These are phyloP conservation scores for Blastomyces emzantsi DNA, from an alignment of 2,329 filamentous ascomycete genomes.

Conservation along the genomic window DNA sequence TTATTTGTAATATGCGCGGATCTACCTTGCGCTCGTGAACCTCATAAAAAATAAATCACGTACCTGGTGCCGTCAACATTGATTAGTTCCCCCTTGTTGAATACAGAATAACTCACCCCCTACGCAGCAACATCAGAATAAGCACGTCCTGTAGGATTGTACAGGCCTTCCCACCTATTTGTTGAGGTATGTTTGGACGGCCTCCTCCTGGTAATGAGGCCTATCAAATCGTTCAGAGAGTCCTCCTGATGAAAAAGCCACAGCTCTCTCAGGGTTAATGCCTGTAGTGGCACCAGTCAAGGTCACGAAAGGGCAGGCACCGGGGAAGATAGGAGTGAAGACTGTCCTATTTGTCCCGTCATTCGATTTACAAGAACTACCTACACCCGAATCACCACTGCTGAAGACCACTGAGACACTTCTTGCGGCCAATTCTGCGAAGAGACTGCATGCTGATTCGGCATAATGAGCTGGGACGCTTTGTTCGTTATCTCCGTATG, in stretches of 20 bases:
- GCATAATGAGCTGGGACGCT: slow-evolving; percentile 52
- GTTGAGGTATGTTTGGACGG: slow-evolving; percentile 38
- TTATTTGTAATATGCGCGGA: not conserved
- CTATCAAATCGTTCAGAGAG: slow-evolving; percentile 44
- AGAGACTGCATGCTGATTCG: slow-evolving; percentile 51
- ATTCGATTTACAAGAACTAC: slow-evolving; percentile 46
- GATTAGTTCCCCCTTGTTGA: slow-evolving; percentile 29
- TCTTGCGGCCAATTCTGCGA: slow-evolving; percentile 55
- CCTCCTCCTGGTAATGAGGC: slow-evolving; percentile 40
- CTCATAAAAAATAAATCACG: not conserved
- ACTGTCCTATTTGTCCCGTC: slow-evolving; percentile 45
- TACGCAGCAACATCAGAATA: slow-evolving; percentile 57
- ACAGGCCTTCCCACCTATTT: slow-evolving; percentile 40
- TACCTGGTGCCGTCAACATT: slow-evolving; percentile 40
- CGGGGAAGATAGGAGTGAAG: slow-evolving; percentile 49
- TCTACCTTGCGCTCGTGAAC: not conserved
- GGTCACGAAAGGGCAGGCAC: slow-evolving; percentile 55
- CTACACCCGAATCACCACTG: slow-evolving; percentile 55
- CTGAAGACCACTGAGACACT: slow-evolving; percentile 59
- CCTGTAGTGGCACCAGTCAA: slow-evolving; percentile 51
- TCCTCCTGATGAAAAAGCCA: slow-evolving; percentile 43
- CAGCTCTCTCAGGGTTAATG: slow-evolving; percentile 39
- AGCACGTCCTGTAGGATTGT: slow-evolving; percentile 46
- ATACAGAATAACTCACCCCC: slow-evolving; percentile 34
- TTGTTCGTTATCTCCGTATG: slow-evolving; percentile 61